Evolutionary conservation across 2,329 filamentous ascomycete genomes (phyloP).

Genomic region (Tolypocladium guangdongense): DNA sequence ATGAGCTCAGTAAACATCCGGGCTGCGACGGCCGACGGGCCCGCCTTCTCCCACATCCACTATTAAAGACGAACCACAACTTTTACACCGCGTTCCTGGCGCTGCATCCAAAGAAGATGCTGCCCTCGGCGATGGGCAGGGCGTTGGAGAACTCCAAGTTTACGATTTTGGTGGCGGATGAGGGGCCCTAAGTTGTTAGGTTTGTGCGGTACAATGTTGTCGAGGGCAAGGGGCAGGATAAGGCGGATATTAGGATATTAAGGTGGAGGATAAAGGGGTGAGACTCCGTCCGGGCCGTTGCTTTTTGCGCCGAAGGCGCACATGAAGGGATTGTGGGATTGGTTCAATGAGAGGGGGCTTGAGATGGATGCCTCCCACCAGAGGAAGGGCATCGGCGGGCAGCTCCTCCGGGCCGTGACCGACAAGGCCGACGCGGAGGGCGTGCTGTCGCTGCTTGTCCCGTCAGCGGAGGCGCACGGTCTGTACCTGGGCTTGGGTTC

Average conservation of each 20-base stretch:
- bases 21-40: conserved; percentile 5
- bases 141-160: not conserved
- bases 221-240: not conserved
- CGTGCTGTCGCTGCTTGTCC: conserved; percentile 8
- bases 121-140: conserved; percentile 1
- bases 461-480: conserved; percentile 8
- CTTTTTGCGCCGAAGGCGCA: conserved; percentile 7
- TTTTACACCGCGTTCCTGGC: conserved; percentile 11
- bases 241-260: too few relatives aligned
- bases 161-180: conserved; percentile 2
- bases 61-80: conserved; percentile 8
- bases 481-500: conserved; percentile 10
- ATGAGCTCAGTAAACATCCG: conserved; percentile 1
- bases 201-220: conserved; percentile 4
- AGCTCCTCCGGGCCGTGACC: conserved; percentile 6
- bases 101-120: conserved; percentile 4
- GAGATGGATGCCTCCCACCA: conserved; percentile 12
- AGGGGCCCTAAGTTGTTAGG: not conserved
- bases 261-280: not conserved
- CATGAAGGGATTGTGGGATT: conserved; percentile 11
- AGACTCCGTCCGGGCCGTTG: not conserved
- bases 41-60: conserved; percentile 7
- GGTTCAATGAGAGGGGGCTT: conserved; percentile 6
- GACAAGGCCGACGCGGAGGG: conserved; percentile 3
- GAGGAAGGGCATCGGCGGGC: conserved; percentile 7